These are phyloP conservation scores for Colletotrichum lindemuthianum DNA, from an alignment of 2,329 filamentous ascomycete genomes.

Conservation along the genomic window DNA sequence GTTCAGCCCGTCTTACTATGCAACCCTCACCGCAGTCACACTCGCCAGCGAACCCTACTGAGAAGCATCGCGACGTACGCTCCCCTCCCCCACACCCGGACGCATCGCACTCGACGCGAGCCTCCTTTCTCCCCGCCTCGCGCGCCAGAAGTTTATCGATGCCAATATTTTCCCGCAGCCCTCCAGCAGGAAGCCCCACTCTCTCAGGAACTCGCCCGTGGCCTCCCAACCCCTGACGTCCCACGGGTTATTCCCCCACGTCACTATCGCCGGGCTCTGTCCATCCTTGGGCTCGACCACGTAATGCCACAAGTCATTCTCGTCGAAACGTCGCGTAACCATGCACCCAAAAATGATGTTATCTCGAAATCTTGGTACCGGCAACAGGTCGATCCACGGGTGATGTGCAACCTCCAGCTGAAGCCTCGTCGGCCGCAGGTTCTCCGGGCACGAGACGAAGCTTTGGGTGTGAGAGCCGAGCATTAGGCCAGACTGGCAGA, in stretches of 20 bases:
- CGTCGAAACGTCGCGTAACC: not conserved
- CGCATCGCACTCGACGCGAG: not conserved
- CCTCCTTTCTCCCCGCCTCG: not conserved
- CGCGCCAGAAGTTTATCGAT: conserved; percentile 36
- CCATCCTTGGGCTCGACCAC: not conserved
- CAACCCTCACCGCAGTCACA: no score
- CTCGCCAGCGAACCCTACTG: no score
- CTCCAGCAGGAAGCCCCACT: conserved; percentile 36
- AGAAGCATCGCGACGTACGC: no score
- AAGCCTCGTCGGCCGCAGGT: conserved; percentile 41
- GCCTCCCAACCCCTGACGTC: conserved; percentile 34
- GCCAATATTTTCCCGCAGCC: conserved; percentile 33
- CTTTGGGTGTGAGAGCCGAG: not conserved
- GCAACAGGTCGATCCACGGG: conserved; percentile 46
- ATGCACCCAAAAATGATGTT: conserved; percentile 37
- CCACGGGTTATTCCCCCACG: conserved; percentile 12
- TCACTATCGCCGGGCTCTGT: not conserved
- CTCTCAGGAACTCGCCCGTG: conserved; percentile 32
- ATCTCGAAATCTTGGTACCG: conserved; percentile 41
- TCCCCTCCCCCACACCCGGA: no score
- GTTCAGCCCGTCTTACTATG: no score
- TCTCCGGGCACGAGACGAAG: conserved; percentile 21
- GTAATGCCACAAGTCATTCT: conserved; percentile 10
- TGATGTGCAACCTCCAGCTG: conserved; percentile 42
- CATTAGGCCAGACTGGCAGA: conserved; percentile 31